Evolutionary conservation across 2,329 filamentous ascomycete species (phyloP).

Genomic region (Fusarium austroafricanum): DNA sequence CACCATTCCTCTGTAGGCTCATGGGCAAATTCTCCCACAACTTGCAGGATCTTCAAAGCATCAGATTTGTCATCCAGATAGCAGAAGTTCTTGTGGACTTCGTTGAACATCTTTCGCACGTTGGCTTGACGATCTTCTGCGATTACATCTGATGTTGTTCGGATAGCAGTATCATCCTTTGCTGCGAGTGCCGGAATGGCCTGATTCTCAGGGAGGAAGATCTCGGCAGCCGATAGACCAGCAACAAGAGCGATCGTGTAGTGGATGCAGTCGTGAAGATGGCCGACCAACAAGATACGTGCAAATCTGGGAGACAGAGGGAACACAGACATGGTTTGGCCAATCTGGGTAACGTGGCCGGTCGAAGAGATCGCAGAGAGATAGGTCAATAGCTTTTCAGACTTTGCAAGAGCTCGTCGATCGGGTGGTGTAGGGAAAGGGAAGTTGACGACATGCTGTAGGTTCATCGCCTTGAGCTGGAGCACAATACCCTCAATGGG

Average conservation of each 20-base stretch:
- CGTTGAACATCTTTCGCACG: constrained; percentile 70
- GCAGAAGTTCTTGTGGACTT: constrained; percentile 82
- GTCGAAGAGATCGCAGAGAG: constrained; percentile 80
- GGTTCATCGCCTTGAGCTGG: constrained; percentile 93
- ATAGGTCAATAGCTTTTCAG: constrained; percentile 87
- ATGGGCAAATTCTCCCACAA: constrained; percentile 87
- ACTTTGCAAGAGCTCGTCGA: constrained; percentile 78
- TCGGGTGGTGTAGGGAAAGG: constrained; percentile 95
- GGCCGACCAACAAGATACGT: constrained; percentile 89
- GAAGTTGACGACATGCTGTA: constrained; percentile 91
- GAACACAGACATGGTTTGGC: constrained; percentile 86
- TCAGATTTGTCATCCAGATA: constrained; percentile 86
- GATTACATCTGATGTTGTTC: constrained; percentile 75
- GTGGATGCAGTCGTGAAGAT: constrained; percentile 82
- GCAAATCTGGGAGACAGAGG: constrained; percentile 91
- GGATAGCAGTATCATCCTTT: constrained; percentile 60
- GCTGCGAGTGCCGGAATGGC: constrained; percentile 69
- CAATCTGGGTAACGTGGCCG: constrained; percentile 82
- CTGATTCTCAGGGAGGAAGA: constrained; percentile 87
- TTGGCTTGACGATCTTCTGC: constrained; percentile 77
- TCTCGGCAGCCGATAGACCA: constrained; percentile 85
- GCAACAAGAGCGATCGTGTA: constrained; percentile 92
- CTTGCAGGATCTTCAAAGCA: constrained; percentile 89
- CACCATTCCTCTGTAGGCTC: constrained; percentile 80
- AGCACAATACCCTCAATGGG: constrained; percentile 93